Percentiles rank a stretch among this genome's conserved stretches.
These are phyloP conservation scores for Emiliania huxleyi DNA, from an alignment of 78 protist genomes.

Conservation along the genomic window DNA sequence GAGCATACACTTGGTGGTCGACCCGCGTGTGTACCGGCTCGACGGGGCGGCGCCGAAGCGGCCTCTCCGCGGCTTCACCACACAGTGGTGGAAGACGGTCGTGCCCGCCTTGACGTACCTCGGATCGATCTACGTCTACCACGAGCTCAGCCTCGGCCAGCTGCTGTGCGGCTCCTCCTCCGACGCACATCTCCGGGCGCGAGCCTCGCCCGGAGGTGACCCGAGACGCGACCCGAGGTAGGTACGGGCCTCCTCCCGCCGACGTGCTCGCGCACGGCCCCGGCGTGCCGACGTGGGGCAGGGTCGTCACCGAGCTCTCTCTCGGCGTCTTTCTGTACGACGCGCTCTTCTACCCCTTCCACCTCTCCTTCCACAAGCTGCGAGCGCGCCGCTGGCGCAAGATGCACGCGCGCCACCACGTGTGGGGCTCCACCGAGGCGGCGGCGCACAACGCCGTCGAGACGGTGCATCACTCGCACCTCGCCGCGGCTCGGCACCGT, in stretches of 20 bases:
- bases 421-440: neutral
- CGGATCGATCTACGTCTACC: neutral
- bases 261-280: neutral
- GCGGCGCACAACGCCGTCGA: neutral
- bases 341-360: constrained; percentile 9
- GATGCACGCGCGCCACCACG: neutral
- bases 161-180: neutral
- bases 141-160: neutral
- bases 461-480: neutral
- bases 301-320: neutral
- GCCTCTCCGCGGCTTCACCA: neutral
- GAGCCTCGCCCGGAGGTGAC: too few relatives aligned
- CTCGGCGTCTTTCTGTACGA: neutral
- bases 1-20: neutral
- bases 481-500: too few relatives aligned
- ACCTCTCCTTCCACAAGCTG: neutral
- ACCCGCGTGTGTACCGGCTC: neutral
- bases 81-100: neutral
- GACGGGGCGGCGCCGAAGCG: neutral
- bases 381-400: neutral
- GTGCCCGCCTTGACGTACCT: constrained; percentile 8
- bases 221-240: too few relatives aligned
- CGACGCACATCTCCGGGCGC: neutral
- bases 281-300: neutral
- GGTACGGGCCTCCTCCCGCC: neutral